Evolutionary conservation across 805 yeast genomes (phyloP).

Genomic region (Clavispora fructus): DNA sequence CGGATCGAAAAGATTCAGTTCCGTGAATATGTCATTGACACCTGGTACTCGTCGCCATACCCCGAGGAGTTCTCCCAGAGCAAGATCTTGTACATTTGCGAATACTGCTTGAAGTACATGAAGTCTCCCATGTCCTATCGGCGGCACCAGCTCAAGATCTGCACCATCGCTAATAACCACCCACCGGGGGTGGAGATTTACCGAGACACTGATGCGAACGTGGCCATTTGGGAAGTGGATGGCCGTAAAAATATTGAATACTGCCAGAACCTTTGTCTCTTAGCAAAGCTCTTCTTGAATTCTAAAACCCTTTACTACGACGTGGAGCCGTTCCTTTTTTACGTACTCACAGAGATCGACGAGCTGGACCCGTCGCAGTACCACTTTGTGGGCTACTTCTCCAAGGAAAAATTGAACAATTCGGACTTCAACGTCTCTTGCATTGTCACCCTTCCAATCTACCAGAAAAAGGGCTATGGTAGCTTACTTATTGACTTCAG

Average conservation of each 20-base stretch:
- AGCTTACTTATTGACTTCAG: constrained; percentile 84
- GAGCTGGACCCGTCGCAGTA: constrained; percentile 36
- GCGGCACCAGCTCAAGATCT: constrained; percentile 68
- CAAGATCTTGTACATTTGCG: constrained; percentile 68
- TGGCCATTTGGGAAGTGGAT: constrained; percentile 52
- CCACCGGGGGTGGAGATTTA: constrained; percentile 58
- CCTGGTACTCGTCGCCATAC: constrained; percentile 92
- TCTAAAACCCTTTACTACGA: constrained; percentile 91
- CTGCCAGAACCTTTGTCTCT: constrained; percentile 84
- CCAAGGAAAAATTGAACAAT: constrained; percentile 75
- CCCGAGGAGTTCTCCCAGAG: constrained; percentile 77
- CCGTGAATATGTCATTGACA: constrained; percentile 67
- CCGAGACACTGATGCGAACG: constrained; percentile 23
- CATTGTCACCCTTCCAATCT: constrained; percentile 81
- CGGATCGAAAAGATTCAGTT: constrained; percentile 63
- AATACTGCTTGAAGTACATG: constrained; percentile 77
- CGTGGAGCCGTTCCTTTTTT: constrained; percentile 92
- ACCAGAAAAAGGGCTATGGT: constrained; percentile 88
- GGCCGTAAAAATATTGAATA: constrained; percentile 78
- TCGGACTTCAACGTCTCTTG: constrained; percentile 85
- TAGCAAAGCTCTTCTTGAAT: constrained; percentile 84
- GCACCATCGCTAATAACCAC: constrained; percentile 47
- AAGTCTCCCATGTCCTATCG: constrained; percentile 57
- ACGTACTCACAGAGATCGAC: constrained; percentile 71
- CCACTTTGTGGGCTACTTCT: constrained; percentile 91